A percentile compares a stretch with the other conserved stretches of the same genome.
Evolutionary conservation across 2,329 filamentous ascomycete species (phyloP).

Genomic region (Aspergillus floridensis): DNA sequence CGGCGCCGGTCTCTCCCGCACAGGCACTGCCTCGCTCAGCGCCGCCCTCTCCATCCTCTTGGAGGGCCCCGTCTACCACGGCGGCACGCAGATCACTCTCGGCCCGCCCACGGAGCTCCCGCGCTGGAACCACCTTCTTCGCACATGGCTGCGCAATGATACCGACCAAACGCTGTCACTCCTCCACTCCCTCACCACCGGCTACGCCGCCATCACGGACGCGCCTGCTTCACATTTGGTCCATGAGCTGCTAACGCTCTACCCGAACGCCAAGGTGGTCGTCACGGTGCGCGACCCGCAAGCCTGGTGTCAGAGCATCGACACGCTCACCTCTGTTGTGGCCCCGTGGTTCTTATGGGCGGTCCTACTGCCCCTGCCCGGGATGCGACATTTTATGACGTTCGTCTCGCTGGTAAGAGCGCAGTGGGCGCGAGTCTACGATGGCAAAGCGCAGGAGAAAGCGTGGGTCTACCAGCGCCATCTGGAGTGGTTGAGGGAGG

Average conservation of each 20-base stretch:
- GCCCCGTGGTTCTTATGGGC: conserved; percentile 19
- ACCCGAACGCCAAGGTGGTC: conserved; percentile 52
- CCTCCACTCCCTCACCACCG: conserved; percentile 25
- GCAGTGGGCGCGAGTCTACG: conserved; percentile 24
- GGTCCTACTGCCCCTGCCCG: conserved; percentile 23
- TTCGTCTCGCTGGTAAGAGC: conserved; percentile 15
- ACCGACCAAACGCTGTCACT: neutral
- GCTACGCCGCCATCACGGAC: conserved; percentile 51
- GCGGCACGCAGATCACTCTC: conserved; percentile 42
- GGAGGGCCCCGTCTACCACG: conserved; percentile 51
- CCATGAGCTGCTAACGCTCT: conserved; percentile 48
- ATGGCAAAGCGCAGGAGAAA: neutral
- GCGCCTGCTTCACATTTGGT: conserved; percentile 44
- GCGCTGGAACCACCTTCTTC: conserved; percentile 20
- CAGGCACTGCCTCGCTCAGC: conserved; percentile 52
- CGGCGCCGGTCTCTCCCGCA: conserved; percentile 40
- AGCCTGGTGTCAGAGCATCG: conserved; percentile 24
- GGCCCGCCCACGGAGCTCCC: conserved; percentile 23
- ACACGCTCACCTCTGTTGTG: conserved; percentile 14
- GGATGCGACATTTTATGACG: conserved; percentile 24
- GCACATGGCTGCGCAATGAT: neutral
- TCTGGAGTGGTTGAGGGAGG: conserved; percentile 25
- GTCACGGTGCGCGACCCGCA: conserved; percentile 32
- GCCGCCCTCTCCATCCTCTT: conserved; percentile 49
- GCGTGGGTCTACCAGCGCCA: conserved; percentile 17